Evolutionary conservation across 306 rosid genomes (phyloP), one percentile per base, ranked within the genome.

Genomic region (Pyrus communis): DNA sequence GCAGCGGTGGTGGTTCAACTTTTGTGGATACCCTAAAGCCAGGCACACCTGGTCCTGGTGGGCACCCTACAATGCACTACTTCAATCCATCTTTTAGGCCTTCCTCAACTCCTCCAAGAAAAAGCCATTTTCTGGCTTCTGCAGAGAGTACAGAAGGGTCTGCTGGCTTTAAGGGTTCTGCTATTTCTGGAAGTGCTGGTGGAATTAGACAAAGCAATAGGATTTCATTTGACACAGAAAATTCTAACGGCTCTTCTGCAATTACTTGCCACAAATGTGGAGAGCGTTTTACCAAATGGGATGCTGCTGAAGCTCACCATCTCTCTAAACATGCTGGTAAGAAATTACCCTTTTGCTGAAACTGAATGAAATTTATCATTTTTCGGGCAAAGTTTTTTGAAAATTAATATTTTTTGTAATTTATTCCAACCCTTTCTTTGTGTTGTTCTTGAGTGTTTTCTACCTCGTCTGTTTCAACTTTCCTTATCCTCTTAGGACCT

Each of bases 291-390:
- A 82, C 38, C 81, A 93, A 87, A 78, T 90, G 96, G 96, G 97
- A 93, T 43, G 93, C 91, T 82, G 97, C 96, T 73, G 97, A 90
- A 82, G 75, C 93, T 51, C 97, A 93, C 70, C 97, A 93, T 84
- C 92, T 93, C 70, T 90, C 97, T 80, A 93, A 89, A 80, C 97
- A 93, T 86, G 97, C 97, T 51, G 96, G 97, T 87, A 79, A 74
- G 76, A 75, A 69, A 40, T 4, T 51, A 15, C 68, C 52, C 40
- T 33, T 67, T 31, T 6, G 45, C 23, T 51, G 55, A 51, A 17
- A 17, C 55, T 15, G 2, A 51, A 61, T 9, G 25, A 0, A 25
- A n/a, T 30, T 23, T 69, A 69, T 33, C n/a, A 22, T 31, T 70
- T 45, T 78, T 51, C 42, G 42, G 67, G 3, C 62, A 17, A 9